Evolutionary conservation across 1,139 yeast species (phyloP).

Genomic region (Zygosaccharomyces pseudobailii): DNA sequence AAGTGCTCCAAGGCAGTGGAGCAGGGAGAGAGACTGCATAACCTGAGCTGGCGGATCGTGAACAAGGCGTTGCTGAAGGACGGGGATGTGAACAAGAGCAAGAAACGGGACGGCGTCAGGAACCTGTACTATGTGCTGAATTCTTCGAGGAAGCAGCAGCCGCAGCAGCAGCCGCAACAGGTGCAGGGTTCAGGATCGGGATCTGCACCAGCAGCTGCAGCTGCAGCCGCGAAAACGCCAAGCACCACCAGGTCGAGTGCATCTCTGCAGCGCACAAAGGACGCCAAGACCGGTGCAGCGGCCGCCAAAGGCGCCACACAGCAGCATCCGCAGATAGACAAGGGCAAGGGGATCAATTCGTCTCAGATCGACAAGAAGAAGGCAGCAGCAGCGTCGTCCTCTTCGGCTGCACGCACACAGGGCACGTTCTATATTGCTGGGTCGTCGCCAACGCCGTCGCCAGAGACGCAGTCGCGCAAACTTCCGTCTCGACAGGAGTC

Average conservation of each 20-base stretch:
- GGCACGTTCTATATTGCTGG: slow-evolving; percentile 11
- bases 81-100: slow-evolving; percentile 26
- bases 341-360: background rate
- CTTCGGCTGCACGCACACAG: background rate
- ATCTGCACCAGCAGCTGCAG: background rate
- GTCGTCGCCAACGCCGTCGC: slow-evolving; percentile 3
- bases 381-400: background rate
- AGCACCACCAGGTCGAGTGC: background rate
- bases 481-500: slow-evolving; percentile 13
- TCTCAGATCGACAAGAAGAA: background rate
- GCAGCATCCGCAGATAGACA: slow-evolving; percentile 17
- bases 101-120: slow-evolving; percentile 34
- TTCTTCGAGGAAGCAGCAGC: slow-evolving; percentile 12
- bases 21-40: slow-evolving; percentile 32
- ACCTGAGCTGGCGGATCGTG: slow-evolving; percentile 33
- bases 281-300: slow-evolving; percentile 6
- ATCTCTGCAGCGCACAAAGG: slow-evolving; percentile 12
- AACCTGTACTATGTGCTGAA: slow-evolving; percentile 30
- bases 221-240: background rate
- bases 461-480: background rate
- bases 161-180: background rate
- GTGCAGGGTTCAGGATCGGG: no score
- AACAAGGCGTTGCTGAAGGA: slow-evolving; percentile 31
- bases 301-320: slow-evolving; percentile 19
- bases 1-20: slow-evolving; percentile 25